Conservation (phyloP, 257 asterid genomes). For the Lycium barbarum region DNA sequence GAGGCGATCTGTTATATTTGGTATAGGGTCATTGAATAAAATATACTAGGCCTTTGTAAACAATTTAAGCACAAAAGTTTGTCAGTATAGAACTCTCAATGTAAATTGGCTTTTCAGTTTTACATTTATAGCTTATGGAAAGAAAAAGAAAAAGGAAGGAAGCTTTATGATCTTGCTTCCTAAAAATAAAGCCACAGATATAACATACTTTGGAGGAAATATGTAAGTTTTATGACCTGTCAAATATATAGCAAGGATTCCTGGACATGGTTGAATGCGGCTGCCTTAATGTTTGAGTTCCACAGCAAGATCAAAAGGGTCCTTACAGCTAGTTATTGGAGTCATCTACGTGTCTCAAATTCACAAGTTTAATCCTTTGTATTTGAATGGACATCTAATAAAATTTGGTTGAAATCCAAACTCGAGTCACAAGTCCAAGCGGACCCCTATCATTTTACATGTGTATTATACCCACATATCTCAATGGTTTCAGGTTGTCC, state of each 20-base stretch:
- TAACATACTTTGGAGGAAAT: background rate
- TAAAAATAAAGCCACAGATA: background rate
- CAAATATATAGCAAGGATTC: slow-evolving; percentile 6
- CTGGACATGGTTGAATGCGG: background rate
- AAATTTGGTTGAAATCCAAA: background rate
- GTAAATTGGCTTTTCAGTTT: slow-evolving; percentile 6
- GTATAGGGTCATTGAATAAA: background rate
- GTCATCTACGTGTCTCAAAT: background rate
- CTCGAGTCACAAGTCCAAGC: background rate
- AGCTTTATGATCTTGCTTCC: background rate
- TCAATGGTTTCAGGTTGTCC: slow-evolving; percentile 51
- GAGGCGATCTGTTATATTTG: too few relatives aligned
- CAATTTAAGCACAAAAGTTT: background rate
- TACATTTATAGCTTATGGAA: background rate
- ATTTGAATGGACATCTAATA: background rate
- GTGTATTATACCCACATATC: background rate
- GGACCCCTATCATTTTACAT: background rate
- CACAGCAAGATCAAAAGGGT: background rate
- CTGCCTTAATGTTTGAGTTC: slow-evolving; percentile 1
- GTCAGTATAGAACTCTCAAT: background rate
- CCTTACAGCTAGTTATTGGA: background rate
- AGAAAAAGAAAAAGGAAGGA: background rate
- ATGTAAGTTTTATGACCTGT: background rate
- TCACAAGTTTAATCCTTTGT: background rate
- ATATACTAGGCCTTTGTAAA: background rate